Evolutionary conservation across 306 rosid species (phyloP), one percentile per base, ranked within the genome.

Genomic region (Cicer bijugum): DNA sequence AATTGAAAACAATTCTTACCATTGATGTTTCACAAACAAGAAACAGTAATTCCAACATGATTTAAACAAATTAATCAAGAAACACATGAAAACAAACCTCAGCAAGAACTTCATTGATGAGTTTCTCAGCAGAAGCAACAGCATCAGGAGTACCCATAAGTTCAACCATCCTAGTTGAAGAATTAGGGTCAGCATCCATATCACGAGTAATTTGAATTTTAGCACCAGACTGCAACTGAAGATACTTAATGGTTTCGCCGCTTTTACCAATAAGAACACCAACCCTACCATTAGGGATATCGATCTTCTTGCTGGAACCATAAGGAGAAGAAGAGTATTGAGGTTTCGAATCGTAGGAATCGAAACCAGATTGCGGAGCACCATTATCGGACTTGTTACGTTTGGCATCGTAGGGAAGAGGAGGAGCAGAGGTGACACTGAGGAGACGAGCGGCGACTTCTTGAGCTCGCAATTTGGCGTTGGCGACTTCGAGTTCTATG

Each of bases 231-330:
- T 91, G 97, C 68, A 83, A 66, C 77, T 95, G 99, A 46, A 95
- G 97, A 83, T 88, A 90, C 86, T 95, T 95, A 64, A 95, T 95
- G 33, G 99, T 95, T 79, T 95, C 99, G 17, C 99, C 99, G 4
- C 88, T 91, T 82, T 95, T 95, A 38, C 99, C 99, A 78, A 95
- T 92, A 66, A 95, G 92, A 5, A 95, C 97, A 66, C 99, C 99
- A 10, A 95, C 97, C 79, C 97, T 90, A 7, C 97, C 99, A 75
- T 91, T 95, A 1, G 99, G 99, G 61, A 92, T 80, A 0, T 90
- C 97, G 7, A 95, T 95, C 80, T 90, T 92, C 77, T 90, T 88
- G 84, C 88, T 90, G 2, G 95, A 19, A 50, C 91, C 90, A 62
- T 81, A 40, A 19, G 76, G 23, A 42, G 55, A 19, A 7, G 77